Base-by-base conservation (phyloP, 306 rosid genomes). In the Trifolium fragiferum region DNA sequence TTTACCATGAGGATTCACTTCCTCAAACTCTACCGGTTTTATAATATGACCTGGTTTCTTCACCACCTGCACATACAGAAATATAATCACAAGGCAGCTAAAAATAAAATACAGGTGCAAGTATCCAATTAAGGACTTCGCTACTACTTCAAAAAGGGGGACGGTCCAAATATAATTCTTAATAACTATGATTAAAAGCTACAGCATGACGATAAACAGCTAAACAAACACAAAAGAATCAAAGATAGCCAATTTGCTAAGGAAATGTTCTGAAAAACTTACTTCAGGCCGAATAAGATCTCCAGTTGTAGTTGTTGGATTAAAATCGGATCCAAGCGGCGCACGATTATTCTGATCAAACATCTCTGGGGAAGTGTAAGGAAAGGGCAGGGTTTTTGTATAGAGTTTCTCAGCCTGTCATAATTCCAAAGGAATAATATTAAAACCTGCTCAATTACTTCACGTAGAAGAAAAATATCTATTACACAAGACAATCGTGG, bases 261-360 rank as follows among this genome's bases (percentile, higher is more conserved):
- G 72, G 53, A 78, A 80, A 13, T 72, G 77, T 75, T 30, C 13
- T 12, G 54, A 80, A 44, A 68, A 33, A 84, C 96, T 86, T 84
- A 92, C 99, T 70, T 85, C 97, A 6, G 99, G 99, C 37, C 96
- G 95, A 72, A 66, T 91, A 73, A 94, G 97, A 79, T 85, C 81
- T 44, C 90, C 93, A 37, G 83, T 67, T 4, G 87, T 77, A 16
- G 85, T 84, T 73, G 93, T 87, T 1, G 99, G 99, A 85, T 92
- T 94, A 78, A 78, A 90, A 72, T 94, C 99, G n/a, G 99, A 97
- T 78, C 96, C 99, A 13, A 94, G 79, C 47, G 99, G 99, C 86
- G 87, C 74, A 61, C 96, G 95, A 66, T 88, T 85, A 81, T 90
- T 91, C 84, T 88, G 95, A 54, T 94, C 92, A 78, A 80, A 94